These are phyloP conservation scores for Spathaspora hagerdaliae DNA, from an alignment of 805 yeast genomes.

Conservation along the genomic window DNA sequence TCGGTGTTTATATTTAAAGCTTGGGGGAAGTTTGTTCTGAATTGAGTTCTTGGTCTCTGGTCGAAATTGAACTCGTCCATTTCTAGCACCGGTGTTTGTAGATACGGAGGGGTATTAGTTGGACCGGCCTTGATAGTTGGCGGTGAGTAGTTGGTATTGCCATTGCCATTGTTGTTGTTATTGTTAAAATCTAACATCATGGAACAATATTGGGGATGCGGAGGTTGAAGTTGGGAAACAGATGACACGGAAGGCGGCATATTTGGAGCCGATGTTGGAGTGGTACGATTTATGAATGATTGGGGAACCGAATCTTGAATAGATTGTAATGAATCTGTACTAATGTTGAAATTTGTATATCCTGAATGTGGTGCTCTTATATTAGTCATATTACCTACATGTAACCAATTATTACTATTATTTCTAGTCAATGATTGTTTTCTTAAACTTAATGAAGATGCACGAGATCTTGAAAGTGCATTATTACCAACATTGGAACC, in stretches of 20 bases:
- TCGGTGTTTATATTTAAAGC: conserved; percentile 39
- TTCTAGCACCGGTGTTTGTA: conserved; percentile 11
- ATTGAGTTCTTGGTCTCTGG: conserved; percentile 18
- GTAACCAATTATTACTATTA: conserved; percentile 41
- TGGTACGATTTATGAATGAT: conserved; percentile 29
- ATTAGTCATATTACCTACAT: conserved; percentile 38
- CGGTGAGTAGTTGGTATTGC: not conserved
- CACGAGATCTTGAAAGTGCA: conserved; percentile 24
- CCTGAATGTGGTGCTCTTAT: conserved; percentile 17
- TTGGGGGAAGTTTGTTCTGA: conserved; percentile 24
- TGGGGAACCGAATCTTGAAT: conserved; percentile 44
- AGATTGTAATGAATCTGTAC: conserved; percentile 39
- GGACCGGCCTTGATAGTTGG: conserved; percentile 2
- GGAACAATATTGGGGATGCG: conserved; percentile 12
- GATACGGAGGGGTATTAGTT: conserved; percentile 8
- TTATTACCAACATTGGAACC: conserved; percentile 6
- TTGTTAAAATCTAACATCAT: conserved; percentile 34
- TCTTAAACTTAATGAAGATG: conserved; percentile 34
- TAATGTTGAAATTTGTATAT: conserved; percentile 9
- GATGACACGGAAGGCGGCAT: conserved; percentile 2
- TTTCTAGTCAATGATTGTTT: conserved; percentile 43
- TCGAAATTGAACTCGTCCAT: conserved; percentile 28
- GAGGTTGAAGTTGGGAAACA: conserved; percentile 2
- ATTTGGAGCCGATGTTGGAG: conserved; percentile 7
- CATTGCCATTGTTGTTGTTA: conserved; percentile 9